These are phyloP conservation scores for Fomitopsis serialis DNA, from an alignment of 768 basidiomycete species.

Conservation along the genomic window DNA sequence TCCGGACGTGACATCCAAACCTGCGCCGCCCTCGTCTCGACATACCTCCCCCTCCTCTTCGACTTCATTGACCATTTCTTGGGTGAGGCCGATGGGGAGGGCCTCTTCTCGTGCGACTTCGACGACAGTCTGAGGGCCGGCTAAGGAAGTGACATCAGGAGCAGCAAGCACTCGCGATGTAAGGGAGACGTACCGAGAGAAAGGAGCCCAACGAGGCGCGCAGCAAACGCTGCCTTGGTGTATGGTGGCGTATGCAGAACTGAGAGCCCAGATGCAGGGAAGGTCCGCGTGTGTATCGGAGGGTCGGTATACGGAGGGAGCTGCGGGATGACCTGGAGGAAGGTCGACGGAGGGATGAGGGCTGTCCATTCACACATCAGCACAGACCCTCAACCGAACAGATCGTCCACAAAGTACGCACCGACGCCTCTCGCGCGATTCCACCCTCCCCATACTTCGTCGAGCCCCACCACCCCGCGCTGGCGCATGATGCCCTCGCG, in stretches of 20 bases:
- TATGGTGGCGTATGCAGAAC: slow-evolving; percentile 85
- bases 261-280: slow-evolving; percentile 62
- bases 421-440: slow-evolving; percentile 90
- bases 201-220: slow-evolving; percentile 56
- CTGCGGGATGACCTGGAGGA: slow-evolving; percentile 69
- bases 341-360: slow-evolving; percentile 83
- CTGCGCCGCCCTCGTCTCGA: slow-evolving; percentile 59
- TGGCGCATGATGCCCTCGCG: slow-evolving; percentile 65
- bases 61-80: slow-evolving; percentile 72
- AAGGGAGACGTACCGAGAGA: slow-evolving; percentile 24
- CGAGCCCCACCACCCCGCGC: slow-evolving; percentile 78
- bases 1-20: slow-evolving; percentile 16
- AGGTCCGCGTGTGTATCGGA: slow-evolving; percentile 58
- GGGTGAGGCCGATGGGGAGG: slow-evolving; percentile 66
- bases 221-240: slow-evolving; percentile 59
- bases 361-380: slow-evolving; percentile 38
- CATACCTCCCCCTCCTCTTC: slow-evolving; percentile 69
- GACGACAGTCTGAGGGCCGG: slow-evolving; percentile 44
- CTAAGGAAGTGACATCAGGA: background rate
- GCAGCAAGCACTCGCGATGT: background rate
- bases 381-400: slow-evolving; percentile 2
- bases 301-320: slow-evolving; percentile 63
- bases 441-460: slow-evolving; percentile 96
- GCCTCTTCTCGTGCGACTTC: slow-evolving; percentile 70
- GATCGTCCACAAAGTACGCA: slow-evolving; percentile 29